Conservation (phyloP, 805 yeast genomes). For the Priceomyces melissophilus region DNA sequence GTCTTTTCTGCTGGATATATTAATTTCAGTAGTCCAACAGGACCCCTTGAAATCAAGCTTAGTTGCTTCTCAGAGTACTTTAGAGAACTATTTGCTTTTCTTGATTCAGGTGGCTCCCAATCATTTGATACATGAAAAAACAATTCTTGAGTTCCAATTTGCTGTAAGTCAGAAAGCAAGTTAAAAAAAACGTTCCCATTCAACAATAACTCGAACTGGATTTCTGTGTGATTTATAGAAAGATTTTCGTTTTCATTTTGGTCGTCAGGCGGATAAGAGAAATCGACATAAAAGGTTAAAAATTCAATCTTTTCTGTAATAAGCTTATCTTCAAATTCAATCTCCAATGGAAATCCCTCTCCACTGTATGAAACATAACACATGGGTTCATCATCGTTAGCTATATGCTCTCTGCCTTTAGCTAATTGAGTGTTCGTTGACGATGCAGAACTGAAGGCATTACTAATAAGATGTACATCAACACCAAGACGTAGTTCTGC, state of each 20-base stretch:
- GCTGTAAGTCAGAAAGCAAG: slow-evolving; percentile 33
- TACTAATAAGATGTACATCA: slow-evolving; percentile 32
- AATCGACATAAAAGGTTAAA: slow-evolving; percentile 32
- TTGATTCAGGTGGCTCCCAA: background rate
- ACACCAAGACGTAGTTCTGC: slow-evolving; percentile 26
- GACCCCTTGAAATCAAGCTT: slow-evolving; percentile 63
- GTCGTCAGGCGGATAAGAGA: slow-evolving; percentile 23
- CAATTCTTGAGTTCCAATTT: slow-evolving; percentile 34
- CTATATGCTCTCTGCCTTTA: slow-evolving; percentile 2
- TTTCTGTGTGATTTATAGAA: slow-evolving; percentile 24
- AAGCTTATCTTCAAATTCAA: slow-evolving; percentile 39
- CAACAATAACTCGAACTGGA: slow-evolving; percentile 35
- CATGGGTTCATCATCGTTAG: slow-evolving; percentile 17
- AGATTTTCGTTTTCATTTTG: slow-evolving; percentile 10
- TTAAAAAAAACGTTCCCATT: slow-evolving; percentile 37
- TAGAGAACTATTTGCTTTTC: too few species aligned
- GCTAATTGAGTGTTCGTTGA: slow-evolving; percentile 11
- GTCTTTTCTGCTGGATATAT: slow-evolving; percentile 61
- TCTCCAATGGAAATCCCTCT: slow-evolving; percentile 35
- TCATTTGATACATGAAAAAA: slow-evolving; percentile 27
- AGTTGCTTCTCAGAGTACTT: slow-evolving; percentile 31
- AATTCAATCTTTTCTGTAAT: slow-evolving; percentile 42
- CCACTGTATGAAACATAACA: slow-evolving; percentile 38
- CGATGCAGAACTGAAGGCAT: slow-evolving; percentile 33
- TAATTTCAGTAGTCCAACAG: slow-evolving; percentile 68